Percentiles rank a stretch among this genome's conserved stretches.
These are phyloP conservation scores for Rosa lucieae DNA, from an alignment of 306 rosid species.

Conservation along the genomic window DNA sequence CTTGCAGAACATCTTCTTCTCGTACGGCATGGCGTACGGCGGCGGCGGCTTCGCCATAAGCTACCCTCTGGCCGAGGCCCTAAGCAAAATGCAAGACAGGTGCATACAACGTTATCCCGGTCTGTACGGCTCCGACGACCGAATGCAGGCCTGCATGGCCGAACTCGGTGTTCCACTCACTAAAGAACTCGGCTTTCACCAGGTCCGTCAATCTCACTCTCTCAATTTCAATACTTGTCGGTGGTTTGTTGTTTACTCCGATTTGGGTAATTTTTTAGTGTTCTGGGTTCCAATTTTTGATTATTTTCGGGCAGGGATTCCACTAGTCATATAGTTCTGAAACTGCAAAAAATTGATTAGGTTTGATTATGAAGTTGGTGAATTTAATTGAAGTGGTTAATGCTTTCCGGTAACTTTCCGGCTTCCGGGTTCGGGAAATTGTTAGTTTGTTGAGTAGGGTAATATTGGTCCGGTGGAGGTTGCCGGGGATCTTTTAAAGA, in stretches of 20 bases:
- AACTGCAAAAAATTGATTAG: not conserved
- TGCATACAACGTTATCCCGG: conserved; percentile 83
- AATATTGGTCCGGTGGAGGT: not conserved
- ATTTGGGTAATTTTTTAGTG: not conserved
- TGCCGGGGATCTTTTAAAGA: not conserved
- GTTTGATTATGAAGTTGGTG: not conserved
- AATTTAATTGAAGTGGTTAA: not conserved
- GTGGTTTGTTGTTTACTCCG: not conserved
- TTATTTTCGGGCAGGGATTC: not conserved
- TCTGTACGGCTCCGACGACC: conserved; percentile 93
- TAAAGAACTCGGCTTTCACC: conserved; percentile 93
- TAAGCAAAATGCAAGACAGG: conserved; percentile 73
- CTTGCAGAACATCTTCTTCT: conserved; percentile 86
- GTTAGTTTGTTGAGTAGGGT: not conserved
- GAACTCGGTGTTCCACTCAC: conserved; percentile 99
- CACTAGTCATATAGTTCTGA: not conserved
- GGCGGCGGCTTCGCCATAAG: conserved; percentile 97
- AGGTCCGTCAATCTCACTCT: conserved; percentile 36
- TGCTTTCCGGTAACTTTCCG: not conserved
- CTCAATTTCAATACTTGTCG: conserved; percentile 18
- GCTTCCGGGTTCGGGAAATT: not conserved
- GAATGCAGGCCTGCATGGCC: conserved; percentile 99
- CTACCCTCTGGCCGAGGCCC: conserved; percentile 64
- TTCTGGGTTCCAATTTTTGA: not conserved
- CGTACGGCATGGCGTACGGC: conserved; percentile 96